Evolutionary conservation across 192 early-diverging fungal genomes (phyloP).

Genomic region (Mortierella alpina): DNA sequence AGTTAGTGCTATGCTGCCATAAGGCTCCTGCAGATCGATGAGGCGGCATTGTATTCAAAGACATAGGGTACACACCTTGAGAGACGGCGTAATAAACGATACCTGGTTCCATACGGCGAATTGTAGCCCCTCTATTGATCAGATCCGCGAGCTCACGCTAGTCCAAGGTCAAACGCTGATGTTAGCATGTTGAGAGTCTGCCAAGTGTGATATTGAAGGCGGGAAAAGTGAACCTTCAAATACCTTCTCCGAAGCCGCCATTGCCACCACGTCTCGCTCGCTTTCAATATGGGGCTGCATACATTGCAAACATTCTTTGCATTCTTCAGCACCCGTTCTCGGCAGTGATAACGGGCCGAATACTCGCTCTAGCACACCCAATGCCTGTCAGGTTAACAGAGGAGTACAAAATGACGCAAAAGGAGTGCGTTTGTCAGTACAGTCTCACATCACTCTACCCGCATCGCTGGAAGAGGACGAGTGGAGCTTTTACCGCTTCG

Average conservation of each 20-base stretch:
- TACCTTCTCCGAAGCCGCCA: slow-evolving; percentile 39
- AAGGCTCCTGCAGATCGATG: neutral
- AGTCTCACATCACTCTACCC: neutral
- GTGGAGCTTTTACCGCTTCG: neutral
- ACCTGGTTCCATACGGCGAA: slow-evolving; percentile 1
- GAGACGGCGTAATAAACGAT: slow-evolving; percentile 19
- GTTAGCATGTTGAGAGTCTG: neutral
- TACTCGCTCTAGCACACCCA: neutral
- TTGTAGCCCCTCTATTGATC: slow-evolving; percentile 6
- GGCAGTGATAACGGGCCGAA: slow-evolving; percentile 27
- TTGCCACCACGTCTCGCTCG: slow-evolving; percentile 7
- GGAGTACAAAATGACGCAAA: neutral
- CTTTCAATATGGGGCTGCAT: neutral
- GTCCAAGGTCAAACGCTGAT: neutral
- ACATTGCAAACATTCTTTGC: slow-evolving; percentile 5
- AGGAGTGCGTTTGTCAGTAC: neutral
- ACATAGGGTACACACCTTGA: slow-evolving; percentile 4
- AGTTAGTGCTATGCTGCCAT: too few relatives aligned
- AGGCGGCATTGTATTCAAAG: neutral
- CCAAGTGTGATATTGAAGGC: too few relatives aligned
- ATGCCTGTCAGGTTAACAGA: neutral
- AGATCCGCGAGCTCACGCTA: slow-evolving; percentile 13
- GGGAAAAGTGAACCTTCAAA: neutral
- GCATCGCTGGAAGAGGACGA: neutral
- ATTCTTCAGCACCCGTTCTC: slow-evolving; percentile 5